Conservation (phyloP, 306 rosid species). For the Argentina anserina region DNA sequence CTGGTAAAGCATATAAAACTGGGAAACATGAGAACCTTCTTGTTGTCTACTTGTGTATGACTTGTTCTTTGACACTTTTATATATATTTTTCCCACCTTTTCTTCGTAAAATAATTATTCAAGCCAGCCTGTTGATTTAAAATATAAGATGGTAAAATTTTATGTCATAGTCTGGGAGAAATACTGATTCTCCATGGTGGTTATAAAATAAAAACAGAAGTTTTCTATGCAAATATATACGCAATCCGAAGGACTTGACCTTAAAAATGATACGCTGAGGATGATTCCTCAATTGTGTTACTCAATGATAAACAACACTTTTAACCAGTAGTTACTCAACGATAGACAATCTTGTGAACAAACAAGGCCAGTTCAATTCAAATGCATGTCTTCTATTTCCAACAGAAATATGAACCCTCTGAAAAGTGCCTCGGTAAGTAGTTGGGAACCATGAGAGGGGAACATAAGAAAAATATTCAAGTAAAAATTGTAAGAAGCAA, state of each 20-base stretch:
- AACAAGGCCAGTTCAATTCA: background rate
- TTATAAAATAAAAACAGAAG: no score
- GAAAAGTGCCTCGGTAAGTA: background rate
- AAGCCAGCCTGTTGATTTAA: background rate
- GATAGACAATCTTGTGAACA: background rate
- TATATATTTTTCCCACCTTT: no score
- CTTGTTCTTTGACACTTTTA: background rate
- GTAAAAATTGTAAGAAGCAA: conserved; percentile 20
- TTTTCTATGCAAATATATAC: no score
- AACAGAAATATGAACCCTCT: background rate
- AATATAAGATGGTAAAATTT: background rate
- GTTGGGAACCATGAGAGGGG: background rate
- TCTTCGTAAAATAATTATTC: background rate
- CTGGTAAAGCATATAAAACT: background rate
- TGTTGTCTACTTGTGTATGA: background rate
- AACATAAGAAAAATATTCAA: background rate
- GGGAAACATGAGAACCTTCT: background rate
- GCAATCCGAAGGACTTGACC: background rate
- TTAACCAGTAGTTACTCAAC: background rate
- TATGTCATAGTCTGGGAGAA: background rate
- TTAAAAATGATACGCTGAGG: background rate
- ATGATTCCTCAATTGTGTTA: background rate
- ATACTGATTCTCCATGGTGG: background rate
- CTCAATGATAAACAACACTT: background rate
- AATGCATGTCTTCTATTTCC: background rate